These are phyloP conservation scores for Heliamphora pulchella DNA, from an alignment of 179 eudicot genomes.

Conservation along the genomic window DNA sequence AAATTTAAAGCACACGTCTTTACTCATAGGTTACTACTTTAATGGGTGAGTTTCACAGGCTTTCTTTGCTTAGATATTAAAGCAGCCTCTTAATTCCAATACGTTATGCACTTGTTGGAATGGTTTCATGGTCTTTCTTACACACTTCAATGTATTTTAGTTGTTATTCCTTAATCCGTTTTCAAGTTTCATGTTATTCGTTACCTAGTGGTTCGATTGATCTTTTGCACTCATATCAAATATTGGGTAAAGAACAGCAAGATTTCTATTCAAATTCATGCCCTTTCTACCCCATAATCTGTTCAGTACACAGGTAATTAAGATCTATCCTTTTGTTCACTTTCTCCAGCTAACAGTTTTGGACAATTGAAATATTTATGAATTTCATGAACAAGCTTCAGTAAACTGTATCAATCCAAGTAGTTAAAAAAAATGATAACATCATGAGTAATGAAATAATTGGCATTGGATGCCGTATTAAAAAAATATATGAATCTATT, in stretches of 20 bases:
- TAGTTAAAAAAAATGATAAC: not conserved
- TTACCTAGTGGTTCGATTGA: not conserved
- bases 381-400: not conserved
- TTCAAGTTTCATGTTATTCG: not conserved
- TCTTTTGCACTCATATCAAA: not conserved
- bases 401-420: not conserved
- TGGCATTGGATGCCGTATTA: no score
- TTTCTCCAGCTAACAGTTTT: not conserved
- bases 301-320: not conserved
- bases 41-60: conserved; percentile 2
- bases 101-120: not conserved
- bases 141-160: not conserved
- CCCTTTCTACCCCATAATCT: not conserved
- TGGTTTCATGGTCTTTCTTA: not conserved
- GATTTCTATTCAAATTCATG: not conserved
- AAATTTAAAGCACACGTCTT: not conserved
- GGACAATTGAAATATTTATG: not conserved
- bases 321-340: not conserved
- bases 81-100: not conserved
- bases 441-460: no score
- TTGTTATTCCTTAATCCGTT: not conserved
- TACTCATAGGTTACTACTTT: not conserved
- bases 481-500: no score
- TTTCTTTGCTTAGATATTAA: conserved; percentile 5
- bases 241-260: not conserved